Conservation (phyloP, 768 basidiomycete genomes). For the Russula dissimulans region DNA sequence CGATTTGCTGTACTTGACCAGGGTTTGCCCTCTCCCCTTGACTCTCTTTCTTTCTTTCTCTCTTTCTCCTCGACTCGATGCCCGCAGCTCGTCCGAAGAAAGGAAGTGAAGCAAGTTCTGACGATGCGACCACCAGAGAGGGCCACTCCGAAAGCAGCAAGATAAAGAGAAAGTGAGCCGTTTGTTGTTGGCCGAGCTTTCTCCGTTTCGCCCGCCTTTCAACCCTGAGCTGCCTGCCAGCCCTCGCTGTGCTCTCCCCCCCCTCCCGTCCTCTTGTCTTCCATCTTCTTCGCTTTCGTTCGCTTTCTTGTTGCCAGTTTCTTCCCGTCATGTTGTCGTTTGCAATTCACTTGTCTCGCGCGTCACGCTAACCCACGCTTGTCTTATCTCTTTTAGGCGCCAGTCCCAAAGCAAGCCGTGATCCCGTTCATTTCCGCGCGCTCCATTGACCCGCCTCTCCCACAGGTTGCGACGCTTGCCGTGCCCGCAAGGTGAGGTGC, state of each 20-base stretch:
- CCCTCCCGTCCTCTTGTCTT: slow-evolving; percentile 14
- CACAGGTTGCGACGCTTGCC: slow-evolving; percentile 77
- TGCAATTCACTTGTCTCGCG: slow-evolving; percentile 22
- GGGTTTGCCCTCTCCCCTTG: slow-evolving; percentile 25
- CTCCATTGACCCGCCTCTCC: slow-evolving; percentile 21
- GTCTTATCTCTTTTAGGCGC: slow-evolving; percentile 43
- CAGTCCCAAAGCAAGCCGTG: slow-evolving; percentile 69
- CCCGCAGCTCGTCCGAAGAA: slow-evolving; percentile 61
- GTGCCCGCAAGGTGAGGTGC: slow-evolving; percentile 80
- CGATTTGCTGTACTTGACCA: slow-evolving; percentile 20
- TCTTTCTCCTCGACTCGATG: slow-evolving; percentile 34
- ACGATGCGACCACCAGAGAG: slow-evolving; percentile 45
- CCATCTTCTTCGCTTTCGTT: slow-evolving; percentile 14
- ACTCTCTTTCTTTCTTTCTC: slow-evolving; percentile 16
- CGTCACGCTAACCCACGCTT: slow-evolving; percentile 28
- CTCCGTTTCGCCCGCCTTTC: slow-evolving; percentile 40
- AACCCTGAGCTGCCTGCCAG: slow-evolving; percentile 25
- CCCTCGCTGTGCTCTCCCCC: not conserved
- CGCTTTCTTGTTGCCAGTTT: not conserved
- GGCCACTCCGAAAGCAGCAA: slow-evolving; percentile 57
- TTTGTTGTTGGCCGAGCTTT: slow-evolving; percentile 42
- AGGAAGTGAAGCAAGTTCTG: slow-evolving; percentile 53
- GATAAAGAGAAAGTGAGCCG: slow-evolving; percentile 70
- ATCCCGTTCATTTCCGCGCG: slow-evolving; percentile 16
- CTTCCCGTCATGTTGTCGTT: slow-evolving; percentile 30